A percentile compares a stretch with the other conserved stretches of the same genome.
phyloP scores from a whole-genome alignment of 768 basidiomycete species.

The Fistulinella prunicolor region DNA sequence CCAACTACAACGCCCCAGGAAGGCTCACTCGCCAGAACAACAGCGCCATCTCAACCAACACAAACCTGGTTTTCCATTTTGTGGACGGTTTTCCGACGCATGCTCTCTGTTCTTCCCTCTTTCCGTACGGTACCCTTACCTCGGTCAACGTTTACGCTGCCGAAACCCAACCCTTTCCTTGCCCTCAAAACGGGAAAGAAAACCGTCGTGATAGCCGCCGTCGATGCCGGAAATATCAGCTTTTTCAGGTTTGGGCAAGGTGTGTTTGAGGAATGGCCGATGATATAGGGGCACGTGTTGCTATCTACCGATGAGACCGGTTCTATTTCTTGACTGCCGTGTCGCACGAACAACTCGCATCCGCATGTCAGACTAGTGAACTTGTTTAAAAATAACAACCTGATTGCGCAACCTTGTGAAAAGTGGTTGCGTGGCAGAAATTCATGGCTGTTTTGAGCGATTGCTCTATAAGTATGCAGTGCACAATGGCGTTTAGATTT shows the following conservation, averaged over 20 bases:
- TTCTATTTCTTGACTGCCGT: too few species aligned
- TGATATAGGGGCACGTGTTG: constrained; percentile 33
- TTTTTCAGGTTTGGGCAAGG: constrained; percentile 89
- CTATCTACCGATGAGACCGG: too few species aligned
- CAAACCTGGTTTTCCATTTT: not conserved
- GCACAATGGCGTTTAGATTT: too few species aligned
- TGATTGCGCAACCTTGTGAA: too few species aligned
- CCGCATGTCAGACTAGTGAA: too few species aligned
- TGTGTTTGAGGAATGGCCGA: constrained; percentile 81
- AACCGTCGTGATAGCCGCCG: constrained; percentile 79
- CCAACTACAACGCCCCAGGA: constrained; percentile 4
- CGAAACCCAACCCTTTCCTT: constrained; percentile 69
- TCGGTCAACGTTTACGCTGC: constrained; percentile 25
- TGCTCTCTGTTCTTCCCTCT: constrained; percentile 7
- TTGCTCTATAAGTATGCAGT: too few species aligned
- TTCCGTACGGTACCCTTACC: constrained; percentile 1
- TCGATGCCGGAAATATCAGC: constrained; percentile 82
- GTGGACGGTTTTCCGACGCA: not conserved
- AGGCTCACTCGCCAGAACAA: not conserved
- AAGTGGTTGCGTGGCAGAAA: too few species aligned
- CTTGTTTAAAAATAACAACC: too few species aligned
- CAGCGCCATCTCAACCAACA: not conserved
- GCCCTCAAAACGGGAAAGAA: constrained; percentile 83
- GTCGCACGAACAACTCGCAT: too few species aligned
- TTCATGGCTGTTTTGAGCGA: too few species aligned